Percentiles rank a stretch among this genome's conserved stretches.
phyloP scores from a whole-genome alignment of 139 green algal species.

The Chlorella sp. region DNA sequence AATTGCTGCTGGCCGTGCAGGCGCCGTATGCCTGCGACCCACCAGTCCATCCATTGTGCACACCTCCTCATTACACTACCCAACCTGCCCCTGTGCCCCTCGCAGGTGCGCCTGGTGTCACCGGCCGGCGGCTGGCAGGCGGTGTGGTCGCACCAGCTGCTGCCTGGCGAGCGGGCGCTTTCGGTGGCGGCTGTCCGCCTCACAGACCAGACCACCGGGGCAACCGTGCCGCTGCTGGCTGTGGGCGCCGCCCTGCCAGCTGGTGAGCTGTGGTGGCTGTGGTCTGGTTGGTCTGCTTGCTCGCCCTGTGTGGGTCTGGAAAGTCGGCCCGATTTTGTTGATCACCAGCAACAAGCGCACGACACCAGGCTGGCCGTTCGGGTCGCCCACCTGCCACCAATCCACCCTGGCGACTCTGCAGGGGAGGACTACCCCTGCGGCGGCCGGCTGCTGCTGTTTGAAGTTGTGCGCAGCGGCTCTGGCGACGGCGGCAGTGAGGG shows the following conservation, averaged over 20 bases:
- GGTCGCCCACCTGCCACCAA: not conserved
- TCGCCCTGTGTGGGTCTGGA: no score
- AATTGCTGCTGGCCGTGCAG: not conserved
- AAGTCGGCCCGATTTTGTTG: no score
- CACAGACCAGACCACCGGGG: conserved; percentile 46
- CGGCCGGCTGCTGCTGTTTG: conserved; percentile 84
- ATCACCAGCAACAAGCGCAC: no score
- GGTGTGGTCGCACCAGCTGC: conserved; percentile 48
- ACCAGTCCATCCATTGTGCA: no score
- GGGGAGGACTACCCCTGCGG: conserved; percentile 88
- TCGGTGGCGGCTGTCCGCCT: conserved; percentile 60
- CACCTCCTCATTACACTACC: no score
- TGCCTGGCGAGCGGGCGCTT: conserved; percentile 67
- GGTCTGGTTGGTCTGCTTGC: not conserved
- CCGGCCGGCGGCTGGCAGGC: conserved; percentile 43
- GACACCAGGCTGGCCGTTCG: no score
- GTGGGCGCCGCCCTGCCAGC: conserved; percentile 23
- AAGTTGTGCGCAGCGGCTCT: conserved; percentile 28
- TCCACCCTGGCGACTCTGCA: not conserved
- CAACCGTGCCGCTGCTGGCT: conserved; percentile 61
- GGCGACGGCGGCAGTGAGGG: not conserved
- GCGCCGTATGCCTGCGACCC: not conserved
- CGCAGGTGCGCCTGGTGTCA: conserved; percentile 55
- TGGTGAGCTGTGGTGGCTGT: not conserved
- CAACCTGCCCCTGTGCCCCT: not conserved